Base-by-base conservation (phyloP, 495 filamentous ascomycete genomes). In the Pyronema domesticum region DNA sequence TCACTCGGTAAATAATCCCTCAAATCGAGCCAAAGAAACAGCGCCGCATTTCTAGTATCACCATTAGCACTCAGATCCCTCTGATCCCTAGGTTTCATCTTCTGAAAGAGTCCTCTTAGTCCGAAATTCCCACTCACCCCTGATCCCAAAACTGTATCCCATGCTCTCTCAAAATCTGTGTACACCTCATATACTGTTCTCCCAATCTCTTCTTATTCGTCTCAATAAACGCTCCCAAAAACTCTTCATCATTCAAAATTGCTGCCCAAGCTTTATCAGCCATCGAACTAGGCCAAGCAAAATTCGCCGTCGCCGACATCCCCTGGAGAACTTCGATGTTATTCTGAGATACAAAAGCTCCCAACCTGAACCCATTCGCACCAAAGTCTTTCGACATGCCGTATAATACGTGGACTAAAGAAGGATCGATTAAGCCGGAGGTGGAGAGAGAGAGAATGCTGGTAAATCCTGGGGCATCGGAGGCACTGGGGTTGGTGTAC, bases 1-100 rank as follows among this genome's bases (percentile, higher is more conserved):
- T 11, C 10, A 1, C 14, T 10, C 18, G 45, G 45, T n/a, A 58
- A 35, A 34, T 10, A 42, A 10, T 37, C 10, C 60, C 37, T 64
- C 33, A 82, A 61, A 65, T 81, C 70, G 1, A 76, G 60, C 79
- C 79, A 81, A 7, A 82, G 58, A 59, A 81, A 82, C 51, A 82
- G 73, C 0, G 40, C 52, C 9, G 52, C 52, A n/a, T 46, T 54
- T 40, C 50, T 39, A 15, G 1, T 1, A 47, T 11, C 4, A 47
- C 39, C 39, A 42, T 42, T 17, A 42, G 39, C 1, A 42, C 1
- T 17, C 15, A 2, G 7, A 40, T 35, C 14, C 43, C 40, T 17
- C 15, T 13, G 7, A 40, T 35, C 14, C 43, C 40, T 45, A 57
- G 14, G 3, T 39, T 14, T 9, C 23, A 30, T 30, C 23, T 30